These are phyloP conservation scores for Durusdinium trenchii DNA, from an alignment of 73 alveolate species.

Conservation along the genomic window DNA sequence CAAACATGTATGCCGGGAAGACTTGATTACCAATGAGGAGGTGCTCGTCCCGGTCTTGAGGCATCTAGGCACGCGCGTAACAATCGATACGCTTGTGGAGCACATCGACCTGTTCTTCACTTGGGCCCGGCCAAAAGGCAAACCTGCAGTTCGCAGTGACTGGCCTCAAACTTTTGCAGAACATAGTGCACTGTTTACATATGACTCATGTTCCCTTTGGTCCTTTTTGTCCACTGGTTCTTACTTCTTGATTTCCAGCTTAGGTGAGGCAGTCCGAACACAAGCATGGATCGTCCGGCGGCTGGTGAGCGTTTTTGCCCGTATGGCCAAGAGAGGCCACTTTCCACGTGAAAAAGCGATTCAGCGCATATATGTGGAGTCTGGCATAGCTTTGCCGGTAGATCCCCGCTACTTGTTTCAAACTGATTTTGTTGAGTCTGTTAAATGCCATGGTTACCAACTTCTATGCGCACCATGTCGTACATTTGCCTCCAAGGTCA, in stretches of 20 bases:
- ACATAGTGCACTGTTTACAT: too few relatives aligned
- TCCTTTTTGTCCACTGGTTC: too few relatives aligned
- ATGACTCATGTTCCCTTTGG: not conserved
- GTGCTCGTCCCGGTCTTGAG: not conserved
- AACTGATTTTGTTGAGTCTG: too few relatives aligned
- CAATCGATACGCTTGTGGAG: not conserved
- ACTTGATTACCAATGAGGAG: not conserved
- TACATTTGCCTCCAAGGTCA: not conserved
- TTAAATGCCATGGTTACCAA: not conserved
- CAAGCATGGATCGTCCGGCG: constrained; percentile 49
- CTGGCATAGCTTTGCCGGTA: not conserved
- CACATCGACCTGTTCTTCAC: not conserved
- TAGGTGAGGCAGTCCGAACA: not conserved
- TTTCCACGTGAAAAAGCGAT: constrained; percentile 26
- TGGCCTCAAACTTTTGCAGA: too few relatives aligned
- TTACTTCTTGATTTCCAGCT: too few relatives aligned
- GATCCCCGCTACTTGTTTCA: constrained; percentile 15
- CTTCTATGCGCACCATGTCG: not conserved
- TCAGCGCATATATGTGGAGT: not conserved
- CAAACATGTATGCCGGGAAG: not conserved
- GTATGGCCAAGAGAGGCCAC: constrained; percentile 15
- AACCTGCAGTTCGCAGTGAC: not conserved
- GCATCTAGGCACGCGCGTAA: not conserved
- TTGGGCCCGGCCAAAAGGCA: not conserved
- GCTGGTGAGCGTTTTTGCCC: not conserved